phyloP scores from a whole-genome alignment of 768 basidiomycete genomes.

The Lactifluus pinguis region DNA sequence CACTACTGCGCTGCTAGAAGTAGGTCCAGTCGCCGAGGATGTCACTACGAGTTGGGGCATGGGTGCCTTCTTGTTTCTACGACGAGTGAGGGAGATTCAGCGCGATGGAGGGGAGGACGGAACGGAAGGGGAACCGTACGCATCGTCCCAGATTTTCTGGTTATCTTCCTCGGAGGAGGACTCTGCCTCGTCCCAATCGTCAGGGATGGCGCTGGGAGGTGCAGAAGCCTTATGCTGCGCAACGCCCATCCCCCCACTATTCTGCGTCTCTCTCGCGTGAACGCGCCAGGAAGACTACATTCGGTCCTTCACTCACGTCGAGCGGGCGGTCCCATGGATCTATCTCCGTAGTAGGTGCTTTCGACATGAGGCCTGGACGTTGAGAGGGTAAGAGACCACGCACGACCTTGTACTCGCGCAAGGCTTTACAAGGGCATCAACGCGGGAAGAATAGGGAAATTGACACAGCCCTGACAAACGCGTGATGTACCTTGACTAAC shows the following conservation, averaged over 20 bases:
- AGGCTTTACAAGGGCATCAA: neutral
- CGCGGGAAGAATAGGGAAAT: neutral
- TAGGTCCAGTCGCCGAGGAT: slow-evolving; percentile 28
- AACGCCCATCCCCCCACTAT: neutral
- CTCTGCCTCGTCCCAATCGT: slow-evolving; percentile 56
- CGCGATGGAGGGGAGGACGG: neutral
- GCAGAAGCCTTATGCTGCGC: neutral
- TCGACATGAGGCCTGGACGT: slow-evolving; percentile 7
- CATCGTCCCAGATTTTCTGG: slow-evolving; percentile 57
- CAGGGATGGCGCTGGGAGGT: slow-evolving; percentile 25
- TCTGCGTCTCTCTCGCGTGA: slow-evolving; percentile 1
- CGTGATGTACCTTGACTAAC: neutral
- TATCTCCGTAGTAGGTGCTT: neutral
- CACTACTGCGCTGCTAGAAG: slow-evolving; percentile 23
- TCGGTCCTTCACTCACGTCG: neutral
- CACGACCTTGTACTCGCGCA: neutral
- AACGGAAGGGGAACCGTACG: slow-evolving; percentile 40
- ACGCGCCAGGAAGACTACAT: neutral
- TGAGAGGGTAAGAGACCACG: neutral
- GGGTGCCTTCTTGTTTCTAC: slow-evolving; percentile 50
- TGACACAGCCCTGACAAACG: neutral
- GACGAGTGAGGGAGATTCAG: neutral
- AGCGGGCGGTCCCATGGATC: slow-evolving; percentile 16
- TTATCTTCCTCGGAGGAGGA: slow-evolving; percentile 36
- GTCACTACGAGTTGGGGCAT: slow-evolving; percentile 58